Percentiles rank a stretch among this genome's conserved stretches.
These are phyloP conservation scores for Penicillium ochrochloron DNA, from an alignment of 495 filamentous ascomycete species.

Conservation along the genomic window DNA sequence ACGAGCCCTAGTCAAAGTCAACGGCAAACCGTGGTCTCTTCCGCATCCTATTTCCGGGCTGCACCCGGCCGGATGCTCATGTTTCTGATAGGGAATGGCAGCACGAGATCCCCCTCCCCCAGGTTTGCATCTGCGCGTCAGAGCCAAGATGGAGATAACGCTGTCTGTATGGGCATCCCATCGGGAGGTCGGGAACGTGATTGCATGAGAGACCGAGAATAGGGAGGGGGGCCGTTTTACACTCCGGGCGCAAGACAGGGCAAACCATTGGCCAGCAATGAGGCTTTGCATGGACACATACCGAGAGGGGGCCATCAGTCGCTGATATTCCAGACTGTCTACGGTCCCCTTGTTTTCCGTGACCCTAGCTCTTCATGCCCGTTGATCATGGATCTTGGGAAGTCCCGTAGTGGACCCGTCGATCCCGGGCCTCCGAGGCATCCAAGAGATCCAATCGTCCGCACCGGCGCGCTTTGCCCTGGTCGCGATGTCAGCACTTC, in stretches of 20 bases:
- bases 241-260: constrained; percentile 11
- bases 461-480: constrained; percentile 1
- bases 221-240: constrained; percentile 10
- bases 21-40: constrained; percentile 18
- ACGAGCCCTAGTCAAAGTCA: constrained; percentile 13
- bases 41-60: constrained; percentile 25
- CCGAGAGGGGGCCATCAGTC: constrained; percentile 8
- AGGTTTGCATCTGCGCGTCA: neutral
- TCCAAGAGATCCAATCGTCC: constrained; percentile 9
- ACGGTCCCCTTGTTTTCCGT: constrained; percentile 19
- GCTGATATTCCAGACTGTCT: constrained; percentile 21
- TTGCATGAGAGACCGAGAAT: constrained; percentile 9
- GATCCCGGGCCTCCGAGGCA: constrained; percentile 10
- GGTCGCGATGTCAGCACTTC: constrained; percentile 12
- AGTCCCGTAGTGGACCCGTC: constrained; percentile 20
- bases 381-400: constrained; percentile 30
- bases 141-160: neutral
- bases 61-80: constrained; percentile 30
- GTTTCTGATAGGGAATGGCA: constrained; percentile 22
- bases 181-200: constrained; percentile 16
- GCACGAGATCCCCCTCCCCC: neutral
- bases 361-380: constrained; percentile 24
- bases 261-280: constrained; percentile 19
- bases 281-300: constrained; percentile 15
- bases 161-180: neutral